Evolutionary conservation across 768 basidiomycete genomes (phyloP), one percentile per base, ranked within the genome.

Genomic region (Punctularia strigosozonata): DNA sequence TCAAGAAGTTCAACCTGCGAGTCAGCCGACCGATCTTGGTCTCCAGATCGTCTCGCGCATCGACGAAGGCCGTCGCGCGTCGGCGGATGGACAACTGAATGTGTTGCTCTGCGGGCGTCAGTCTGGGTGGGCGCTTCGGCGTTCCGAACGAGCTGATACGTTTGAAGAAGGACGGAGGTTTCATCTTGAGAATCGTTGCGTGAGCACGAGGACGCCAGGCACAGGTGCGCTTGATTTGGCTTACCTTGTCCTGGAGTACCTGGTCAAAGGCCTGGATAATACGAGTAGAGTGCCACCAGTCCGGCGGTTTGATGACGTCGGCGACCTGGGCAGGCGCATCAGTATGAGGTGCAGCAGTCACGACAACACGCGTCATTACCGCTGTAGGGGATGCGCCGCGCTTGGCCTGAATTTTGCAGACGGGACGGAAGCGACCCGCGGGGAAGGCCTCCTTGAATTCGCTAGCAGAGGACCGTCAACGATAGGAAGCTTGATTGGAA

Each of bases 391-490:
- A 77, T 3, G 76, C 79, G 17, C 84, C 80, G 36, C 84, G 64
- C 60, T 87, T 88, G 5, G 86, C 80, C 50, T 85, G 82, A 42
- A 92, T 88, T 56, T 86, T 86, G 66, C 88, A 91, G 25, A 91
- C 75, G 7, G 88, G 88, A 13, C 90, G 68, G 68, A 95, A 91
- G 25, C 85, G 71, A 24, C 90, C 89, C 2, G 86, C 87, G 5
- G 91, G 91, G 62, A 91, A 95, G 2, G 90, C 86, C 52, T 94
- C 85, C 55, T 91, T 92, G 65, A 92, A 88, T 59, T 94, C 91
- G 46, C 87, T 86, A 19, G 44, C 25, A 50, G 28, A 48, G 25
- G 32, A 14, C n/a, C 44, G 14, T 46, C 20, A 41, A 25, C 6
- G 37, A 6, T 23, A 32, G 14, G 8, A 37, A 30, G 38, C 8